Base-by-base conservation (phyloP, 768 basidiomycete genomes). In the Lentinula aciculospora region DNA sequence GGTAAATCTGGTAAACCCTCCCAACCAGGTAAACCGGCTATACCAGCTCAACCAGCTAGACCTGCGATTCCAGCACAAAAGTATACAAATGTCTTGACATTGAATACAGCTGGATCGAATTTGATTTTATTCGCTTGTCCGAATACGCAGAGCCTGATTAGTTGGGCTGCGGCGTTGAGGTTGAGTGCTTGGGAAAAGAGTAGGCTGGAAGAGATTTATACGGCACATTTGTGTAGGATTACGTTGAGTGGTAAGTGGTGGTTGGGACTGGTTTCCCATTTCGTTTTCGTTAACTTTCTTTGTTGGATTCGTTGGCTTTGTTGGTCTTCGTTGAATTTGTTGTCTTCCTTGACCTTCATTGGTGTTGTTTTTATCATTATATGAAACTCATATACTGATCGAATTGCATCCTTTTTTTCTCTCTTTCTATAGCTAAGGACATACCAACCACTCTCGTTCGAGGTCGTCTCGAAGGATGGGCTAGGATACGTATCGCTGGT, bases 161-260 rank as follows among this genome's bases (percentile, higher is more conserved):
- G 88, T n/a, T 98, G 96, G 96, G 86, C 92, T 6, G 86, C 92
- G 23, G 93, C 94, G 4, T 77, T 98, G 36, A 86, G 97, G 17
- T 79, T 99, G 4, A 85, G 89, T 9, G 81, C 89, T 53, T 99
- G 94, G 94, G 97, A 99, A 72, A 94, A 95, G 67, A 88, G 92
- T 1, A 85, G 94, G 42, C 79, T 98, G 15, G 93, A 97, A 71
- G 96, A 99, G 74, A 94, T 99, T 59, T 98, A 98, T 69, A 98
- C 97, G 0, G 95, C 94, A 4, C 92, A 98, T 74, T 73, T 98
- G 44, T 81, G 98, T 61, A 81, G 92, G 53, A 91, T 88, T 65
- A 89, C 81, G n/a, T 69, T 89, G 15, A 70, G 68, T 59, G 70
- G 75, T 75, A 60, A 62, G 70, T 62, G 21, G 19, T 9, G 6